phyloP scores from a whole-genome alignment of 2,329 filamentous ascomycete genomes.

The Sporothrix inflata region DNA sequence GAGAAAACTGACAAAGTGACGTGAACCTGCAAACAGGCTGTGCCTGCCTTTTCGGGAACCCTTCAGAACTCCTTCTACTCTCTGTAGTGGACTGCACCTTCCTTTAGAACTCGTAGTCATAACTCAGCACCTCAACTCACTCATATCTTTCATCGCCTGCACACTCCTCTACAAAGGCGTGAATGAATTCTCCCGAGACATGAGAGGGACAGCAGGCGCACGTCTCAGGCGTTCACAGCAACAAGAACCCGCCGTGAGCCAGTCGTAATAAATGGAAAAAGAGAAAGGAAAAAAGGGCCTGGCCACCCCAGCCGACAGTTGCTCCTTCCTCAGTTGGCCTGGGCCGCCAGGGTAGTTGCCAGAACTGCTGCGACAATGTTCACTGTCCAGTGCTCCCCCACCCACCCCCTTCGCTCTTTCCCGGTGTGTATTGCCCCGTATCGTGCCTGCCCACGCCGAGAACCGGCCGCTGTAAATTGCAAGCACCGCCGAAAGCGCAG shows the following conservation, averaged over 20 bases:
- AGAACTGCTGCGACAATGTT: neutral
- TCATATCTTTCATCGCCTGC: no score
- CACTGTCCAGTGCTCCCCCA: conserved; percentile 6
- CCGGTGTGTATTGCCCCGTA: conserved; percentile 15
- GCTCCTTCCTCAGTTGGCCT: conserved; percentile 24
- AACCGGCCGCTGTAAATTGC: conserved; percentile 21
- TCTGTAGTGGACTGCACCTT: neutral
- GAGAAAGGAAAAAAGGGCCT: neutral
- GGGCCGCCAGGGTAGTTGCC: neutral
- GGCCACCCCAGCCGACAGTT: neutral
- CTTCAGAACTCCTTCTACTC: neutral
- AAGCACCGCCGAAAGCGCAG: conserved; percentile 22
- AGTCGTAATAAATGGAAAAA: neutral
- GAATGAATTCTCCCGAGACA: neutral
- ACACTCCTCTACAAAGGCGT: neutral
- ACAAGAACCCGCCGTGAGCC: neutral
- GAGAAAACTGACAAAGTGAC: conserved; percentile 8
- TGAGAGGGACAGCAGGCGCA: neutral
- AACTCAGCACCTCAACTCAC: no score
- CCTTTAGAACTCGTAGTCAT: neutral
- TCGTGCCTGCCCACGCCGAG: conserved; percentile 22
- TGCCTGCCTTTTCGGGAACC: conserved; percentile 23
- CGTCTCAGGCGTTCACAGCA: neutral
- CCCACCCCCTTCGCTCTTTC: conserved; percentile 21
- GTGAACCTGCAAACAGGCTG: neutral